A percentile compares a stretch with the other conserved stretches of the same genome.
Conservation (phyloP, 2,329 filamentous ascomycete species). For the Cercospora janseana region DNA sequence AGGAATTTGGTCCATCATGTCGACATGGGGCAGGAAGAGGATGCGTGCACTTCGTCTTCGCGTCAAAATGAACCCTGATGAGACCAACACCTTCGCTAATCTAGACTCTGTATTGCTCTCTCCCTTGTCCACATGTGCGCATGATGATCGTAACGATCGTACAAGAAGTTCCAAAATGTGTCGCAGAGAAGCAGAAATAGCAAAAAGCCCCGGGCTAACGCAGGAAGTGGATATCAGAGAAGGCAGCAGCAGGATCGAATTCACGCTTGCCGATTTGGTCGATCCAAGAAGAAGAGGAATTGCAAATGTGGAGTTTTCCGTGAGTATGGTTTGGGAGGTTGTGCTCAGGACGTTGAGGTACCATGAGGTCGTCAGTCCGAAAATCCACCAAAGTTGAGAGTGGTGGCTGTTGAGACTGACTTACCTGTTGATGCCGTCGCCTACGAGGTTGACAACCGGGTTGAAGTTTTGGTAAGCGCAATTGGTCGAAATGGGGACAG, state of each 20-base stretch:
- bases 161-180: conserved; percentile 14
- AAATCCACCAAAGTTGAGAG: neutral
- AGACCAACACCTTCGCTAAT: conserved; percentile 25
- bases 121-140: conserved; percentile 20
- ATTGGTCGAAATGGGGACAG: conserved; percentile 30
- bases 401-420: conserved; percentile 2
- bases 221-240: conserved; percentile 15
- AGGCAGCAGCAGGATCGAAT: neutral
- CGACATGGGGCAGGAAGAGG: too few relatives aligned
- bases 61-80: too few relatives aligned
- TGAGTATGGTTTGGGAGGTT: neutral
- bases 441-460: conserved; percentile 38
- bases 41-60: too few relatives aligned
- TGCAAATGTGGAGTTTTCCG: conserved; percentile 2
- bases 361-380: conserved; percentile 7
- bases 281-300: too few relatives aligned
- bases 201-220: conserved; percentile 22
- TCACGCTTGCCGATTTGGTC: too few relatives aligned
- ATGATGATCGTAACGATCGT: conserved; percentile 24
- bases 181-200: too few relatives aligned
- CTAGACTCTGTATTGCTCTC: conserved; percentile 22
- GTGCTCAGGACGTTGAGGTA: conserved; percentile 9
- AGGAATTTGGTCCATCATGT: too few relatives aligned
- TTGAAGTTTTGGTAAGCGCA: conserved; percentile 40
- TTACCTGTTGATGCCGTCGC: conserved; percentile 29